These are phyloP conservation scores for Diaporthe australafricana DNA, from an alignment of 2,329 filamentous ascomycete genomes.

Conservation along the genomic window DNA sequence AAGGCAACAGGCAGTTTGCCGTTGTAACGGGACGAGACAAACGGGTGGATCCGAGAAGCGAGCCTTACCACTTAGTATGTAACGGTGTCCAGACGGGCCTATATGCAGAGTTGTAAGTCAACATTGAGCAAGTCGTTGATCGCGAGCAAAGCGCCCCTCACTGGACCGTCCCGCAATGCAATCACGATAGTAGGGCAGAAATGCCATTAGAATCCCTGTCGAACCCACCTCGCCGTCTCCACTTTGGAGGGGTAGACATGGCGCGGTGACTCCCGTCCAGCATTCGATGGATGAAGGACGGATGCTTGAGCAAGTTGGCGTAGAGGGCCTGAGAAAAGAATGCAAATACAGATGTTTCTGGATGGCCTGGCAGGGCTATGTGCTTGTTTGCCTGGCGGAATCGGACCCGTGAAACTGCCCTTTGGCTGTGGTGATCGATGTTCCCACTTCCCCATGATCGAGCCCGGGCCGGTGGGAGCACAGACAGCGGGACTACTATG, in stretches of 20 bases:
- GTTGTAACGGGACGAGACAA: no score
- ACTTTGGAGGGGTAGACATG: slow-evolving; percentile 26
- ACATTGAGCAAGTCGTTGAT: background rate
- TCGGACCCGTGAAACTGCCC: background rate
- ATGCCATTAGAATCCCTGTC: slow-evolving; percentile 24
- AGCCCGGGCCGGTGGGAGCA: slow-evolving; percentile 14
- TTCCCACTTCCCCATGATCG: slow-evolving; percentile 18
- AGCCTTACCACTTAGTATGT: no score
- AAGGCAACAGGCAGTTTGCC: background rate
- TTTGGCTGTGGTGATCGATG: background rate
- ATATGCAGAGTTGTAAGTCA: background rate
- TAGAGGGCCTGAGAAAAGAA: background rate
- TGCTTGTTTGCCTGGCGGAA: background rate
- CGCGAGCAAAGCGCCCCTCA: background rate
- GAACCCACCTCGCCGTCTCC: background rate
- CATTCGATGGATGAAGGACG: background rate
- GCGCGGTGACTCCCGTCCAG: background rate
- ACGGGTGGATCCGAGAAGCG: no score
- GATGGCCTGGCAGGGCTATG: background rate
- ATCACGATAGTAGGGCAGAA: background rate
- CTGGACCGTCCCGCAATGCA: background rate
- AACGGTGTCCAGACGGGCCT: background rate
- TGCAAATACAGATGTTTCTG: background rate
- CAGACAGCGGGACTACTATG: slow-evolving; percentile 23
- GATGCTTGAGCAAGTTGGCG: background rate